phyloP scores from a whole-genome alignment of 768 basidiomycete species.

The Nidularia sp. region DNA sequence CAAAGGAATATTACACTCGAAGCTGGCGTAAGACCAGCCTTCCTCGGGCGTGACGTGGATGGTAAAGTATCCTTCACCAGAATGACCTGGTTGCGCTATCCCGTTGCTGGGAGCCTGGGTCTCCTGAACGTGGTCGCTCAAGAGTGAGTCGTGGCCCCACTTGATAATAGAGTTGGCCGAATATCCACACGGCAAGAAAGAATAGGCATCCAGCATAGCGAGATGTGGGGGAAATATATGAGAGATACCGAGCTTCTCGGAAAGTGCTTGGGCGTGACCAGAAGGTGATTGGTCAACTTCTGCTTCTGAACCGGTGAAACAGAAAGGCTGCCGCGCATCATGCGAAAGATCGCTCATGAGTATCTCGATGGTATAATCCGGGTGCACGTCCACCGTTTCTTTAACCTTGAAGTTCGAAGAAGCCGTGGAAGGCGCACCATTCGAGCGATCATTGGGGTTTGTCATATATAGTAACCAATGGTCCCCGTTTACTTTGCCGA shows the following conservation, averaged over 20 bases:
- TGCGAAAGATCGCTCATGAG: conserved; percentile 91
- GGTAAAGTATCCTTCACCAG: conserved; percentile 91
- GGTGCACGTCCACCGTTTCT: conserved; percentile 22
- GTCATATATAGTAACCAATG: conserved; percentile 98
- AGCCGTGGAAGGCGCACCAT: neutral
- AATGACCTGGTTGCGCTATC: conserved; percentile 7
- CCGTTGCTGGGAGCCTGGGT: conserved; percentile 7
- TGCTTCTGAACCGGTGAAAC: conserved; percentile 37
- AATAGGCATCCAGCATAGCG: conserved; percentile 87
- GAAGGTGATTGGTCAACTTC: conserved; percentile 33
- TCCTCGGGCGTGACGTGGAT: conserved; percentile 98
- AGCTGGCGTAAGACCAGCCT: conserved; percentile 97
- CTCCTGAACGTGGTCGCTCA: conserved; percentile 11
- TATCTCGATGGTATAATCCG: conserved; percentile 96
- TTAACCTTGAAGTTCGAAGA: neutral
- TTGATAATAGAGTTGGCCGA: conserved; percentile 86
- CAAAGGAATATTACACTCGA: conserved; percentile 95
- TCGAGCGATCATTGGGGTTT: conserved; percentile 34
- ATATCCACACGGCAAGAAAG: conserved; percentile 95
- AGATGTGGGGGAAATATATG: conserved; percentile 75
- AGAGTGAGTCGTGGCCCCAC: conserved; percentile 42
- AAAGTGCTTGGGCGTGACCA: conserved; percentile 56
- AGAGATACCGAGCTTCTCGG: conserved; percentile 72
- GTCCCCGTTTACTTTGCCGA: conserved; percentile 97
- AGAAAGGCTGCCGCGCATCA: conserved; percentile 71